Conservation (phyloP, 805 yeast species). For the Priceomyces haplophilus region DNA sequence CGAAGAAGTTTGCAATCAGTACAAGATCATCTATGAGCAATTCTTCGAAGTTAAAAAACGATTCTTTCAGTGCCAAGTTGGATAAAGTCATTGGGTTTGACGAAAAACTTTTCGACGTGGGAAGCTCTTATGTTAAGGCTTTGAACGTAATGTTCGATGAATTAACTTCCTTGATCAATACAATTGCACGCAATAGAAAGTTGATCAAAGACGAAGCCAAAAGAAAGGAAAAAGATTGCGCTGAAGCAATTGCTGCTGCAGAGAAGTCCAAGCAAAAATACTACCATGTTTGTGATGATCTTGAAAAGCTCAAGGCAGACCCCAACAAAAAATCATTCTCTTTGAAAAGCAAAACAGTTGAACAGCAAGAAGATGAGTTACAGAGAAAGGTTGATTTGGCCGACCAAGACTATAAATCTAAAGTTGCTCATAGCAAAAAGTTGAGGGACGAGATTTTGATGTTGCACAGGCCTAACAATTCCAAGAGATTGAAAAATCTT, state of each 20-base stretch:
- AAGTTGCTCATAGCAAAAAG: conserved; percentile 69
- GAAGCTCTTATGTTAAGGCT: conserved; percentile 72
- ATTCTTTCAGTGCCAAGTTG: conserved; percentile 64
- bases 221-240: conserved; percentile 77
- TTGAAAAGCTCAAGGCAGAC: conserved; percentile 79
- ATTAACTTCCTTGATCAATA: conserved; percentile 62
- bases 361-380: conserved; percentile 89
- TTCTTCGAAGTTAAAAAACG: conserved; percentile 47
- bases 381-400: conserved; percentile 76
- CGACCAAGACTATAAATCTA: conserved; percentile 80
- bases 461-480: conserved; percentile 73
- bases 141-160: conserved; percentile 86
- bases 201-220: conserved; percentile 75
- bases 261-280: conserved; percentile 82
- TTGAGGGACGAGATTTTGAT: conserved; percentile 69
- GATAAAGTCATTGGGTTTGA: conserved; percentile 73
- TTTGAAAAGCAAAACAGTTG: conserved; percentile 72
- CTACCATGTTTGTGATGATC: conserved; percentile 76
- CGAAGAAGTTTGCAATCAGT: conserved; percentile 65
- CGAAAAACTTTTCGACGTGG: conserved; percentile 67
- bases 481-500: conserved; percentile 68
- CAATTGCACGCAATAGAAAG: conserved; percentile 73
- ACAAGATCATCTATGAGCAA: conserved; percentile 49
- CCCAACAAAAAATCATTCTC: conserved; percentile 82
- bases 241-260: conserved; percentile 77